Evolutionary conservation across 352 stramenopile species (phyloP).

Genomic region (Halophytophthora batemanensis): DNA sequence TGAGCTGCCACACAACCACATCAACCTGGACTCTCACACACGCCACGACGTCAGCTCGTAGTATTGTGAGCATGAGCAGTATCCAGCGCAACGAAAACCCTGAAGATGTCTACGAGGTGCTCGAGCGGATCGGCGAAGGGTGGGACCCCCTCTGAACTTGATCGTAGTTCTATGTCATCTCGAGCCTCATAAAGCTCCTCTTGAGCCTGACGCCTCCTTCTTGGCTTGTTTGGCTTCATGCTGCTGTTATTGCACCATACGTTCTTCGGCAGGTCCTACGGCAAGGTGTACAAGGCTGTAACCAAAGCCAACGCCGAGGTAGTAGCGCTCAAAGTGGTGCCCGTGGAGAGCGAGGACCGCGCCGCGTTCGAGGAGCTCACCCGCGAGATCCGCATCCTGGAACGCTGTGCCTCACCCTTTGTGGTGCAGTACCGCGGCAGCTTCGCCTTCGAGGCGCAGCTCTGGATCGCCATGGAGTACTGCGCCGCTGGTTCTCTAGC

Average conservation of each 20-base stretch:
- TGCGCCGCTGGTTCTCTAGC: slow-evolving; percentile 81
- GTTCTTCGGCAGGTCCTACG: slow-evolving; percentile 57
- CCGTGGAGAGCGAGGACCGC: slow-evolving; percentile 72
- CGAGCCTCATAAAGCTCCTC: too few relatives aligned
- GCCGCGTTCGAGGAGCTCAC: slow-evolving; percentile 57
- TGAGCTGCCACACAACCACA: not conserved
- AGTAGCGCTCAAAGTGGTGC: slow-evolving; percentile 84
- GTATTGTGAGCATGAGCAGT: slow-evolving; percentile 39
- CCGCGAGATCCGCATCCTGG: slow-evolving; percentile 85
- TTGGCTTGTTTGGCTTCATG: slow-evolving; percentile 3
- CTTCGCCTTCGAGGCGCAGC: slow-evolving; percentile 68
- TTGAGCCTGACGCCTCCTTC: too few relatives aligned
- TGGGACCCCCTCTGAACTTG: too few relatives aligned
- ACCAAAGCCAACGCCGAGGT: slow-evolving; percentile 53
- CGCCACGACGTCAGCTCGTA: slow-evolving; percentile 10
- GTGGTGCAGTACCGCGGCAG: slow-evolving; percentile 86
- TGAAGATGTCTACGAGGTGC: slow-evolving; percentile 68
- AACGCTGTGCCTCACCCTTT: slow-evolving; percentile 74
- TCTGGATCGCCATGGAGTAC: slow-evolving; percentile 91
- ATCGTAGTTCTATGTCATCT: too few relatives aligned
- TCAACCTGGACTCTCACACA: slow-evolving; percentile 3
- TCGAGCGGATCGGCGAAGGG: slow-evolving; percentile 78
- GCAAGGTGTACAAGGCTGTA: slow-evolving; percentile 83
- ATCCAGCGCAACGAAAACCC: slow-evolving; percentile 69
- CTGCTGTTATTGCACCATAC: too few relatives aligned